Evolutionary conservation across 306 rosid species (phyloP), one percentile per base, ranked within the genome.

Genomic region (Mimosa bimucronata): DNA sequence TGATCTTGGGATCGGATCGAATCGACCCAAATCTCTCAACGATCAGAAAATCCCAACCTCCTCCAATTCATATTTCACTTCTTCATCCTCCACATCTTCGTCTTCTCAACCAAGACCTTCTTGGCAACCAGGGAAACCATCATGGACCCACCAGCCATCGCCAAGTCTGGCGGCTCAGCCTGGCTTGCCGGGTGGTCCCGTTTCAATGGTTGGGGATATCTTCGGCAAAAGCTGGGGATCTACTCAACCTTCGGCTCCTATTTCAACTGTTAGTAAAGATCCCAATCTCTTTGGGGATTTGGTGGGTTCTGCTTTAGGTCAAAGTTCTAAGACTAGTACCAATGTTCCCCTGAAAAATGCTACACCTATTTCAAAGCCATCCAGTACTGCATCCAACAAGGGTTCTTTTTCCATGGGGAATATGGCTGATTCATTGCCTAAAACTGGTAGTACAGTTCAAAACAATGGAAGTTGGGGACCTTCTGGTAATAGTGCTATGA

Each of bases 131-230:
- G 87, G 82, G 76, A 89, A 87, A 44, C 88, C 97, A 19, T 37
- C 98, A 0, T 93, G 99, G 99, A 86, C 93, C 76, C 97, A 93
- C 85, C 97, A 93, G 29, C 65, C 65, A 30, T 23, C 31, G 7
- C 31, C 65, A 30, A 25, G 7, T 58, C 65, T 58, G 31, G 65
- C 65, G 16, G 65, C 65, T 23, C 31, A 58, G 31, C 62, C 91
- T 45, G 88, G 83, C 16, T 75, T 90, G 37, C 75, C 89, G 2
- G 76, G 79, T 71, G 89, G 77, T 7, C 90, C 97, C 11, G 45
- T 89, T 50, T 91, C 99, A 40, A 91, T 96, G 99, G 97, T 88
- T 10, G 99, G 99, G 5, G 99, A 96, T 62, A 93, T 96, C 78
- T 83, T 83, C 41, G 99, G 99, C 57, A 96, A 91, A 83, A 93